phyloP scores from a whole-genome alignment of 345 rosid species.

The Arabis hirsuta region DNA sequence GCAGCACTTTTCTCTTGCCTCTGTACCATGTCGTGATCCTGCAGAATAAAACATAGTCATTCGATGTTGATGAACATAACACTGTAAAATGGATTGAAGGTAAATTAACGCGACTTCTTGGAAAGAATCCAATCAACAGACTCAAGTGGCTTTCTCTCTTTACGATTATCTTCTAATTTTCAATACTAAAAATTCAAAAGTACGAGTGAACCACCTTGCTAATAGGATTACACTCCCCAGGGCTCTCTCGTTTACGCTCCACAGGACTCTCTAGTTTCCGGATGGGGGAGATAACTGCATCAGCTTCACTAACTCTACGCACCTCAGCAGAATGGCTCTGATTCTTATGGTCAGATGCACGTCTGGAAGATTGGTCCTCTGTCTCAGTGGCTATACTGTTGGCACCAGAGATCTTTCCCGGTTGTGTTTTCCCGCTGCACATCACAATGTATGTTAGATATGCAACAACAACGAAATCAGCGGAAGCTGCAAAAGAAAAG shows the following conservation, averaged over 20 bases:
- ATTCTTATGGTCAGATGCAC: conserved; percentile 50
- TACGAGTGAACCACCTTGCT: conserved; percentile 53
- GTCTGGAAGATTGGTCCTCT: conserved; percentile 52
- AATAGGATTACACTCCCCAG: conserved; percentile 46
- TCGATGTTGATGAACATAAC: conserved; percentile 1
- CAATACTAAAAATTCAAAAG: conserved; percentile 39
- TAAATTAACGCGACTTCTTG: background rate
- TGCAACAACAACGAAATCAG: conserved; percentile 7
- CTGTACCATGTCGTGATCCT: conserved; percentile 46
- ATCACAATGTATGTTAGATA: conserved; percentile 27
- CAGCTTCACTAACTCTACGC: conserved; percentile 54
- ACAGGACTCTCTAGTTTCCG: conserved; percentile 45
- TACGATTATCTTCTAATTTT: conserved; percentile 26
- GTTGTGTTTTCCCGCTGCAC: conserved; percentile 59
- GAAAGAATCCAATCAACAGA: background rate
- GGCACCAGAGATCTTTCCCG: conserved; percentile 50
- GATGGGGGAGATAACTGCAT: conserved; percentile 46
- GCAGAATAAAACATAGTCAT: conserved; percentile 8
- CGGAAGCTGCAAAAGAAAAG: background rate
- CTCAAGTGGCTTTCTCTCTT: conserved; percentile 3
- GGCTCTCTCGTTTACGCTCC: conserved; percentile 49
- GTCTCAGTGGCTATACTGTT: conserved; percentile 52
- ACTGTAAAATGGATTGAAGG: background rate
- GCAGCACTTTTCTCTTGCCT: conserved; percentile 56
- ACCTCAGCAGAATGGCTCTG: conserved; percentile 51